These are phyloP conservation scores for Candida bentonensis DNA, from an alignment of 805 yeast species.

Conservation along the genomic window DNA sequence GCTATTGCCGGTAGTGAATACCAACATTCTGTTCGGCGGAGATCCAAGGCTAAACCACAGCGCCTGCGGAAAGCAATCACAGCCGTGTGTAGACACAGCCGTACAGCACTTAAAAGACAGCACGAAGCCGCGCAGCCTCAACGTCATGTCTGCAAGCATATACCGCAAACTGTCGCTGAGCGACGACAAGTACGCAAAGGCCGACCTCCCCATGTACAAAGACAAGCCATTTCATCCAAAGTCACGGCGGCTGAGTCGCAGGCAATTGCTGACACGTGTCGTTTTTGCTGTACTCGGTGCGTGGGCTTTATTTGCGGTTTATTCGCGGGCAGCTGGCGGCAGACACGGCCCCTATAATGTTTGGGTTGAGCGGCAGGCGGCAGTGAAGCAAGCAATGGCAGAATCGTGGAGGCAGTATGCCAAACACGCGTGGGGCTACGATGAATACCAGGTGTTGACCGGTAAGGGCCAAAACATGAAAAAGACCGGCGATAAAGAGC, in stretches of 20 bases:
- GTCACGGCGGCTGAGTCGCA: not conserved
- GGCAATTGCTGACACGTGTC: not conserved
- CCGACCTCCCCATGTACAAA: not conserved
- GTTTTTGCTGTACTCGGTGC: not conserved
- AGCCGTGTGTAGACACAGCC: too few species aligned
- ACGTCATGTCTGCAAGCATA: too few species aligned
- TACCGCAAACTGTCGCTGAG: constrained; percentile 1
- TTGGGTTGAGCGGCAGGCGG: constrained; percentile 14
- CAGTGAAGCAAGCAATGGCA: constrained; percentile 25
- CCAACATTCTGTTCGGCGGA: too few species aligned
- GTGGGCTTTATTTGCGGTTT: not conserved
- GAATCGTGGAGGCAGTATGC: constrained; percentile 33
- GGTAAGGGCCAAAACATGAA: constrained; percentile 9
- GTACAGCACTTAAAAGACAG: too few species aligned
- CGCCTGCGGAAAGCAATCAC: too few species aligned
- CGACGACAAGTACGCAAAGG: not conserved
- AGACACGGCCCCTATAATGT: not conserved
- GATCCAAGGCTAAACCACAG: too few species aligned
- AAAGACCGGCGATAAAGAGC: constrained; percentile 15
- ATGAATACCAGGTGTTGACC: constrained; percentile 14
- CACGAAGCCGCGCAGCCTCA: too few species aligned
- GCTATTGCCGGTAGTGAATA: too few species aligned
- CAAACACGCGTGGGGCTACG: constrained; percentile 30
- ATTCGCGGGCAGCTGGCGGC: not conserved
- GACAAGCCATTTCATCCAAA: constrained; percentile 1